Conservation (phyloP, 805 yeast genomes). For the Metschnikowia dekortorum region DNA sequence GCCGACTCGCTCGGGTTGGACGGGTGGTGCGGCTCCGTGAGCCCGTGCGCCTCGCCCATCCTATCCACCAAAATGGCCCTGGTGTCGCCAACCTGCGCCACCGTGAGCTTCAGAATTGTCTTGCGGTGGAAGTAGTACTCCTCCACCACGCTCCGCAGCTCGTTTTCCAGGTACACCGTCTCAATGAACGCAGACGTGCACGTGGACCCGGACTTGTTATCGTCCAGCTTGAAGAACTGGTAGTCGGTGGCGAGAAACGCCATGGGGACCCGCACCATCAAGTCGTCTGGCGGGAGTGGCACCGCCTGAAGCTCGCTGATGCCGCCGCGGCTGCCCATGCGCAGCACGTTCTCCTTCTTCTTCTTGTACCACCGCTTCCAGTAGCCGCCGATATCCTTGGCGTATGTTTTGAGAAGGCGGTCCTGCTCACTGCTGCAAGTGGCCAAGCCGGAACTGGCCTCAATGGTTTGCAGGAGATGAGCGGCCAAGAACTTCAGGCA, state of each 20-base stretch:
- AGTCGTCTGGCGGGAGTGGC: constrained; percentile 43
- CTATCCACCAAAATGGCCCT: constrained; percentile 81
- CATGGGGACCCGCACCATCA: constrained; percentile 56
- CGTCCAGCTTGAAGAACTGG: constrained; percentile 43
- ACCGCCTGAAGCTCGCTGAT: constrained; percentile 12
- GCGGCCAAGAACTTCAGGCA: constrained; percentile 60
- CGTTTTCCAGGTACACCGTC: constrained; percentile 34
- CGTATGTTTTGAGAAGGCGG: constrained; percentile 51
- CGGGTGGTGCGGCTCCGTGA: constrained; percentile 85
- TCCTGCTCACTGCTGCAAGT: constrained; percentile 29
- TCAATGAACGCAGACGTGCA: constrained; percentile 63
- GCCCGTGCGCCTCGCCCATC: constrained; percentile 70
- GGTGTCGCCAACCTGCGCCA: constrained; percentile 93
- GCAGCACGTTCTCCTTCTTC: constrained; percentile 28
- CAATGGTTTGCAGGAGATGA: constrained; percentile 48
- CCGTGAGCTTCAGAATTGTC: constrained; percentile 61
- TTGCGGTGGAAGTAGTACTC: constrained; percentile 59
- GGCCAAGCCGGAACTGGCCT: constrained; percentile 27
- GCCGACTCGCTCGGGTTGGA: constrained; percentile 72
- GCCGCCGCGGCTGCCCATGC: constrained; percentile 18
- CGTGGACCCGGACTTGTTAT: constrained; percentile 60
- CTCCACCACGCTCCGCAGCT: constrained; percentile 27
- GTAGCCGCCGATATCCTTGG: constrained; percentile 66
- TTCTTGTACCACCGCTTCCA: constrained; percentile 75
- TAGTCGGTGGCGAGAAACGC: constrained; percentile 65